Base-by-base conservation (phyloP, 305 asterid species). In the Fraxinus ornus region DNA sequence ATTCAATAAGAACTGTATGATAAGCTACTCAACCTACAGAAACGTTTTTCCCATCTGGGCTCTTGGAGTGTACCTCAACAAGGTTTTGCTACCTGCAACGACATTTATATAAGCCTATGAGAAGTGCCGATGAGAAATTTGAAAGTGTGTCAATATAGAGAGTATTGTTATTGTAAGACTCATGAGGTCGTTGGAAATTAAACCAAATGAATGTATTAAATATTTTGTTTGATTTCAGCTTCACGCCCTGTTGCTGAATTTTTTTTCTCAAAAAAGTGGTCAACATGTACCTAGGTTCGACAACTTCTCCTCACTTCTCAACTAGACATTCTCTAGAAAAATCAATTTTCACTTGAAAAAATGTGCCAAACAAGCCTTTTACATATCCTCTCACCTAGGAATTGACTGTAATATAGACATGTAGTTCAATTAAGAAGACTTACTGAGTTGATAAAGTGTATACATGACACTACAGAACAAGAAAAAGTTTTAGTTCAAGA, bases 11-110 rank as follows among this genome's bases (percentile, higher is more conserved):
- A 93, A 85, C 73, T 90, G 95, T 78, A 93, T 88, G 97, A 89
- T 93, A 84, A 91, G 91, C 86, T 93, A 91, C 86, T 89, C 97
- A 3, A 81, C 92, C 15, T 93, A 93, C 83, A 89, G 92, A 86
- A 93, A 90, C 49, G 88, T 92, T 57, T 91, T 93, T 71, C 92
- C 97, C 2, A 90, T 91, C 74, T 93, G 97, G 97, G 95, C 97
- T 0, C 93, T 93, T 77, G 97, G 97, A 21, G 90, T 44, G 77
- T 93, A 92, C 86, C 93, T 91, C 84, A 91, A 92, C 85, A 86
- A 87, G 84, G 94, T 93, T 19, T 30, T 91, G 81, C 80, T 80
- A 22, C 57, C 84, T 17, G 52, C 72, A 0, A 78, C 1, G n/a
- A 30, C 37, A 28, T 26, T 30, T 28, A 21, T 68, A 28, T 68